These are phyloP conservation scores for Amanita subjunquillea DNA, from an alignment of 768 basidiomycete genomes.

Conservation along the genomic window DNA sequence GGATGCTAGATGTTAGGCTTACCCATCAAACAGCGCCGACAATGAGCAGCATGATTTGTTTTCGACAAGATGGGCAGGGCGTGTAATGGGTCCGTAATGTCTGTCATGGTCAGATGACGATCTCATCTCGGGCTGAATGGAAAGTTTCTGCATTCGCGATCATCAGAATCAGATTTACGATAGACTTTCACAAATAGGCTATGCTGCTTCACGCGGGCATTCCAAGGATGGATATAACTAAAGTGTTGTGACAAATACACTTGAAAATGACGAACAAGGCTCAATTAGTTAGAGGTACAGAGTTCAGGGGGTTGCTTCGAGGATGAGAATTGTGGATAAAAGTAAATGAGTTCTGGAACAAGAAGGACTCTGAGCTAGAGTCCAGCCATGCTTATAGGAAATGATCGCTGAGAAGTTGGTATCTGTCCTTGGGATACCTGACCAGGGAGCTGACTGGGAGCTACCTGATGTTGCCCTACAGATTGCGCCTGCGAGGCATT, in stretches of 20 bases:
- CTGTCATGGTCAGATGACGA: background rate
- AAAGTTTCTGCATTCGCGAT: background rate
- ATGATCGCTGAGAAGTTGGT: slow-evolving; percentile 29
- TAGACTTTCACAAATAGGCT: slow-evolving; percentile 9
- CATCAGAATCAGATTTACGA: background rate
- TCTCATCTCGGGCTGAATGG: background rate
- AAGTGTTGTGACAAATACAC: slow-evolving; percentile 3
- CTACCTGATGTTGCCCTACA: slow-evolving; percentile 14
- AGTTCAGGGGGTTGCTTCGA: slow-evolving; percentile 4
- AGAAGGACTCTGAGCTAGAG: slow-evolving; percentile 5
- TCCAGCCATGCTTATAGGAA: slow-evolving; percentile 45
- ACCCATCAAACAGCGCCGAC: slow-evolving; percentile 55
- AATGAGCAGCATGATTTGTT: slow-evolving; percentile 53
- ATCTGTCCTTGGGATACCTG: slow-evolving; percentile 25
- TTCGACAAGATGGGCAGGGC: slow-evolving; percentile 27
- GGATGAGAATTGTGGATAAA: slow-evolving; percentile 11
- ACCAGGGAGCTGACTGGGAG: slow-evolving; percentile 13
- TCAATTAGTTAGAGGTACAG: slow-evolving; percentile 7
- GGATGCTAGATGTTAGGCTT: slow-evolving; percentile 1
- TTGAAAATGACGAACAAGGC: slow-evolving; percentile 5
- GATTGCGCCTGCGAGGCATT: slow-evolving; percentile 11
- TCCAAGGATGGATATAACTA: background rate
- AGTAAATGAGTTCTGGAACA: background rate
- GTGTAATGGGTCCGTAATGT: slow-evolving; percentile 9
- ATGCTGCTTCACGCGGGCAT: slow-evolving; percentile 13